Evolutionary conservation across 2,329 filamentous ascomycete genomes (phyloP), one percentile per base, ranked within the genome.

Genomic region (Aspergillus pseudoterreus): DNA sequence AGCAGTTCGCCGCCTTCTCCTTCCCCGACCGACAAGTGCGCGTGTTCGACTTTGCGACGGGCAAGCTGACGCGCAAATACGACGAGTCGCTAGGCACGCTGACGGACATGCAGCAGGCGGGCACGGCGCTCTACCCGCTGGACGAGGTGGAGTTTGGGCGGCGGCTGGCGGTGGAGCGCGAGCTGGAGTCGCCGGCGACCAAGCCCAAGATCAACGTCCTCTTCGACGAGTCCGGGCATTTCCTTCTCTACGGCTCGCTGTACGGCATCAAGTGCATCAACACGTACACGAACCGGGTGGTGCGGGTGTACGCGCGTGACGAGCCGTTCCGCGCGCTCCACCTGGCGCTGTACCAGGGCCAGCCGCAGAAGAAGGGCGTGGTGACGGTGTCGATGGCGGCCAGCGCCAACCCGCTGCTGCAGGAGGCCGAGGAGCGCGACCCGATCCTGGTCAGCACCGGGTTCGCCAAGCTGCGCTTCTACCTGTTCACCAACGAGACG

Each of bases 351-450:
- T 99, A 99, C 69, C 95, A 99, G 76, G 95, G 94, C 43, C 88
- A 92, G 59, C 94, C 94, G 0, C 89, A 95, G 69, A 95, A 92
- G 73, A 97, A 97, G 71, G 88, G 88, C 11, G 76, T 97, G 14
- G 88, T 94, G 3, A 99, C 95, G 0, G 87, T 97, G 21, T 92
- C 92, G 58, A 99, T 99, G 94, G 95, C 94, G 1, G 94, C 95
- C 0, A 95, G 90, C 32, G 87, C 83, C 62, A 99, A 99, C 68
- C 94, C 95, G 0, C 80, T 99, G 1, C 81, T 99, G 2, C 89
- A 94, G 65, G 92, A 96, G 75, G 90, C 94, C 1, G 92, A 96
- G 71, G 83, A 85, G 17, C 82, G 92, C 55, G 94, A 99, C 67
- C 92, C 95, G 0, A 92, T 97, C 65, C 78, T 99, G 6, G 82